Evolutionary conservation across 2,329 filamentous ascomycete genomes (phyloP), one percentile per base, ranked within the genome.

Genomic region (Talaromyces sp.): DNA sequence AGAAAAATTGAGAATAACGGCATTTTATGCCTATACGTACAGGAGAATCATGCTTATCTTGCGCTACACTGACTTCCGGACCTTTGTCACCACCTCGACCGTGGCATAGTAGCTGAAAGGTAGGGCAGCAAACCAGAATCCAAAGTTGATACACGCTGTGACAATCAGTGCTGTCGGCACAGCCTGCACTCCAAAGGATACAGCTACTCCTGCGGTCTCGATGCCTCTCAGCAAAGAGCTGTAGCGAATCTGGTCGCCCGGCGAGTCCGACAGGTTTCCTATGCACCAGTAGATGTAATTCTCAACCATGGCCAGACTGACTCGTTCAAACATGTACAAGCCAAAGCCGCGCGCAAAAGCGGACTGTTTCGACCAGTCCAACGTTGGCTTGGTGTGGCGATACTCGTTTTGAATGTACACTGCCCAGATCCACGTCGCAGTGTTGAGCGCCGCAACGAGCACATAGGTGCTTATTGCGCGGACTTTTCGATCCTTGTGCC

Each of bases 241-340:
- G 62, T 79, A 80, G 52, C 77, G 67, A 59, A 79, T 78, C 64
- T 78, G 75, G 54, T 79, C 76, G 0, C 74, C 75, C 0, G 74
- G 75, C 1, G 75, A 78, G 58, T 79, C 75, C 0, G 77, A 77
- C 3, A 80, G 64, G 59, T 79, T 79, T 3, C 76, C 69, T 59
- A 80, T 80, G 56, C 75, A 79, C 77, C 77, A 80, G 65, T 80
- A 79, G 29, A 79, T 76, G 61, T 76, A 79, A 60, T 79, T 79
- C 55, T 79, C 74, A 2, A 77, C 72, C 67, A 79, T 73, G 3
- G 70, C 69, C 0, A 75, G 63, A 61, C 72, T 75, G 58, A 77
- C 67, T 2, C 73, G 70, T 61, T 77, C 74, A 50, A 79, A 72
- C 60, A 80, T 66, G 60, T 75, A 79, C 9, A 79, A 56, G 0